Evolutionary conservation across 2,329 filamentous ascomycete genomes (phyloP), one percentile per base, ranked within the genome.

Genomic region (Exophiala calicioides): DNA sequence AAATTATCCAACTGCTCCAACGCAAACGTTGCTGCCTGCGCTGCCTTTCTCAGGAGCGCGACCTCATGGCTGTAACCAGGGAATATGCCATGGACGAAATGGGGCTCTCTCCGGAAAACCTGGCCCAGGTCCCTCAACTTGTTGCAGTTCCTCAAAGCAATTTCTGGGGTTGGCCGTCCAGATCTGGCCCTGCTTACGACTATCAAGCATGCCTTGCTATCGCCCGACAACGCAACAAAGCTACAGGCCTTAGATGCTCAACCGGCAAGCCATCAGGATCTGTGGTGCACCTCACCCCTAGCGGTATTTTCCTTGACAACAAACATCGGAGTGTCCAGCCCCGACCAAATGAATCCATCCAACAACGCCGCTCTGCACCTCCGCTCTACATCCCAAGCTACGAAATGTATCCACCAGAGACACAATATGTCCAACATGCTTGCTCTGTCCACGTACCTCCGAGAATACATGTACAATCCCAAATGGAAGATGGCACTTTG

Each of bases 31-130:
- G 40, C 23, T 52, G 49, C 31, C 44, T 52, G 10, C 33, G 35
- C 18, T 52, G 49, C 39, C 49, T 52, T n/a, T 48, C 49, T 10
- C 38, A 52, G 33, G 44, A 52, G 29, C 44, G 49, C 10, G 49
- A 44, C n/a, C 35, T 52, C 5, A 30, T 52, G 12, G 49, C 49
- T 5, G 24, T 52, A 19, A 26, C 16, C 12, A 20, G 18, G 9
- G 10, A 23, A 10, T 52, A 52, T 31, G 39, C 44, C 10, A 15
- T 29, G 9, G 2, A 32, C 13, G 18, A 35, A 15, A 37, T 52
- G 44, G 21, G 26, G 10, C 39, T 52, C 19, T 21, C 44, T 5
- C 26, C 18, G 5, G 23, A 9, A 9, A 31, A 52, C 21, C 16
- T 52, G 31, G 7, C 13, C 15, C 19, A 26, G 24, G 23, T 52